These are phyloP conservation scores for Flaveria linearis DNA, from an alignment of 129 eudicot genomes.

Conservation along the genomic window DNA sequence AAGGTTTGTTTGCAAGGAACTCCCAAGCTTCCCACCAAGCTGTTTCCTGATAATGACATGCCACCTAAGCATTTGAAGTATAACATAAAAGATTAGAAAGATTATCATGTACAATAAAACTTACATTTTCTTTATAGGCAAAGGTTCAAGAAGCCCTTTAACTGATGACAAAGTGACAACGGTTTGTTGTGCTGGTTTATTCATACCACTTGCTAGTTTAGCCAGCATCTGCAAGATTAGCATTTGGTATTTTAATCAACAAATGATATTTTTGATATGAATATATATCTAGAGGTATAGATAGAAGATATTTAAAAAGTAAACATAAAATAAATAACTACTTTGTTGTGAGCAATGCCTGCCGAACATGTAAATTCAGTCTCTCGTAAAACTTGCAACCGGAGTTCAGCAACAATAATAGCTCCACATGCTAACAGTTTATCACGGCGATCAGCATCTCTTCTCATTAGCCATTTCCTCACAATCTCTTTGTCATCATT, in stretches of 20 bases:
- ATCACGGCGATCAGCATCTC: constrained; percentile 79
- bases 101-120: constrained; percentile 24
- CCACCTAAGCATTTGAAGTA: constrained; percentile 14
- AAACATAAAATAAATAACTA: constrained; percentile 5
- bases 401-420: constrained; percentile 79
- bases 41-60: constrained; percentile 67
- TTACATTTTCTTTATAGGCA: constrained; percentile 93
- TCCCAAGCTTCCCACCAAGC: constrained; percentile 97
- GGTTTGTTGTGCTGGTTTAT: constrained; percentile 98
- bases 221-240: constrained; percentile 78
- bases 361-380: constrained; percentile 95
- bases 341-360: constrained; percentile 97
- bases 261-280: background rate
- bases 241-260: background rate
- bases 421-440: constrained; percentile 95
- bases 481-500: constrained; percentile 55
- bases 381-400: constrained; percentile 76
- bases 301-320: background rate
- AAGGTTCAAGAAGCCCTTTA: constrained; percentile 58
- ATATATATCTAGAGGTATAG: background rate
- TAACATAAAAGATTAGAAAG: background rate
- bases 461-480: constrained; percentile 58
- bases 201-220: constrained; percentile 93
- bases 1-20: constrained; percentile 71
- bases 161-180: constrained; percentile 79